phyloP scores from a whole-genome alignment of 305 asterid species.

The Plantago coronopus region DNA sequence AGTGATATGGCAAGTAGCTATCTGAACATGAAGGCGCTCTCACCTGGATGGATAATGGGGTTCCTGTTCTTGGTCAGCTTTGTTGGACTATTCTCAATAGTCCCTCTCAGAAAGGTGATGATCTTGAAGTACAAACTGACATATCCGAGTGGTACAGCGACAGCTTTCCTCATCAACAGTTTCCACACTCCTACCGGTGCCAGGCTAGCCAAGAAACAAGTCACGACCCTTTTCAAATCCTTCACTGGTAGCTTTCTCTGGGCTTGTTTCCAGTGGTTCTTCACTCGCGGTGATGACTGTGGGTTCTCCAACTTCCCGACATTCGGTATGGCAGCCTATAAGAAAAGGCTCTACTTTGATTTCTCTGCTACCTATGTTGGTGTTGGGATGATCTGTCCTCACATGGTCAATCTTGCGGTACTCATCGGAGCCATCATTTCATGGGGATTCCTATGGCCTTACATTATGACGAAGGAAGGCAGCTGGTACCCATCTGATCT shows the following conservation, averaged over 20 bases:
- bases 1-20: conserved; percentile 38
- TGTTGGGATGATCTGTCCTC: conserved; percentile 78
- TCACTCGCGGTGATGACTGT: conserved; percentile 44
- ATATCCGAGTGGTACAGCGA: conserved; percentile 76
- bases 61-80: conserved; percentile 56
- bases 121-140: conserved; percentile 59
- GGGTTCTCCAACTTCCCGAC: conserved; percentile 54
- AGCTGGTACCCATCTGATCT: conserved; percentile 45
- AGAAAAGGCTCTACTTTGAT: conserved; percentile 51
- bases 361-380: conserved; percentile 67
- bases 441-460: conserved; percentile 78
- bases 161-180: conserved; percentile 67
- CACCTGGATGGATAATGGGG: conserved; percentile 48
- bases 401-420: conserved; percentile 54
- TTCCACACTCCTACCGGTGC: conserved; percentile 72
- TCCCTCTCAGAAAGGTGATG: conserved; percentile 65
- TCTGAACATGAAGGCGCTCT: conserved; percentile 36
- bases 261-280: conserved; percentile 68
- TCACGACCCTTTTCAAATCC: conserved; percentile 43
- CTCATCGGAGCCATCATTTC: conserved; percentile 61
- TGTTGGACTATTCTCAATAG: conserved; percentile 58
- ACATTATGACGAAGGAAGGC: conserved; percentile 47
- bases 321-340: conserved; percentile 42
- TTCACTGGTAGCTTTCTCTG: conserved; percentile 47
- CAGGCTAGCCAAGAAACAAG: conserved; percentile 59